phyloP scores from a whole-genome alignment of 2,329 filamentous ascomycete species.

The Diaporthe australafricana region DNA sequence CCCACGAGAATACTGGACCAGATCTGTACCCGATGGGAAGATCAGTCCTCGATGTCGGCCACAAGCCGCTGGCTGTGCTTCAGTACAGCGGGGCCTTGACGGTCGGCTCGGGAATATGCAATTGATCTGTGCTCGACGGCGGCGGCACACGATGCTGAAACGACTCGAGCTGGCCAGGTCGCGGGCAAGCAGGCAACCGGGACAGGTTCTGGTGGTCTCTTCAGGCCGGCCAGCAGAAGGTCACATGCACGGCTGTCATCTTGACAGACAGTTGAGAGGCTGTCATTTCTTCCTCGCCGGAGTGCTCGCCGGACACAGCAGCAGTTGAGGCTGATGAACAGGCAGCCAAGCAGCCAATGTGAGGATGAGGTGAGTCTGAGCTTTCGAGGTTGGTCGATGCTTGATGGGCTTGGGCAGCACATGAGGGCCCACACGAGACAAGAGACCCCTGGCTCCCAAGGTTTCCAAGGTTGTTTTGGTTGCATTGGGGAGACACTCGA shows the following conservation, averaged over 20 bases:
- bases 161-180: constrained; percentile 6
- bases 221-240: not conserved
- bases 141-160: constrained; percentile 7
- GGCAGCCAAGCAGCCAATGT: not conserved
- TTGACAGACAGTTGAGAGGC: not conserved
- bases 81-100: constrained; percentile 12
- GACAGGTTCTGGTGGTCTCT: not conserved
- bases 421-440: constrained; percentile 20
- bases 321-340: not conserved
- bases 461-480: not conserved
- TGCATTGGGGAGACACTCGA: constrained; percentile 1
- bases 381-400: not conserved
- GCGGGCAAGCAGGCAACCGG: not conserved
- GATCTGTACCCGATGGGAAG: constrained; percentile 16
- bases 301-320: not conserved
- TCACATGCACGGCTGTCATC: not conserved
- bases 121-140: constrained; percentile 18
- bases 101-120: constrained; percentile 12
- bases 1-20: constrained; percentile 18
- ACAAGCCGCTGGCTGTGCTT: constrained; percentile 17
- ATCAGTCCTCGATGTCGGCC: constrained; percentile 17
- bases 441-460: not conserved
- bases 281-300: not conserved
- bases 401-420: not conserved
- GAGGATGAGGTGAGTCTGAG: not conserved